phyloP scores from a whole-genome alignment of 768 basidiomycete species.

The Lactarius hengduanensis region DNA sequence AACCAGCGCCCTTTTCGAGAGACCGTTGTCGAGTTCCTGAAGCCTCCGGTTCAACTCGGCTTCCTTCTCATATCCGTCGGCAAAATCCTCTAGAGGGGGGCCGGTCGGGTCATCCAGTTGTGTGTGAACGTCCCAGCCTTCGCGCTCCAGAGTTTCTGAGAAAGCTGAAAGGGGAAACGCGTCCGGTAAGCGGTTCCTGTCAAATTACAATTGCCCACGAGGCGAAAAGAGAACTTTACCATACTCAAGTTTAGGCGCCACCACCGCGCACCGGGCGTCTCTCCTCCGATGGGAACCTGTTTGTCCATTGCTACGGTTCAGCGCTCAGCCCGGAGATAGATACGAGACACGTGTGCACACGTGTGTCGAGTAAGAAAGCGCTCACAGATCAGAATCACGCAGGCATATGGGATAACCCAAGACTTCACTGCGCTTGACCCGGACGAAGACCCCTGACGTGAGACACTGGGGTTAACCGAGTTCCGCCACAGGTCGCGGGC shows the following conservation, averaged over 20 bases:
- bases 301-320: conserved; percentile 1
- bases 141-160: conserved; percentile 55
- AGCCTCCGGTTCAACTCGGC: conserved; percentile 48
- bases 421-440: conserved; percentile 55
- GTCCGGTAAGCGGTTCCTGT: conserved; percentile 23
- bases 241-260: conserved; percentile 79
- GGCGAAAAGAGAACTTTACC: conserved; percentile 42
- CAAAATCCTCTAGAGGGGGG: conserved; percentile 59
- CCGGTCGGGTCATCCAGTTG: conserved; percentile 61
- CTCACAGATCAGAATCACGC: conserved; percentile 86
- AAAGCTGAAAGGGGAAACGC: conserved; percentile 48
- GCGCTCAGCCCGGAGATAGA: conserved; percentile 8
- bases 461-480: conserved; percentile 58
- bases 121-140: conserved; percentile 75
- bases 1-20: conserved; percentile 72
- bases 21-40: conserved; percentile 50
- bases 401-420: conserved; percentile 86
- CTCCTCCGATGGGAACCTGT: conserved; percentile 90
- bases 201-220: conserved; percentile 3
- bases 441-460: conserved; percentile 45
- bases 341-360: background rate
- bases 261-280: conserved; percentile 89
- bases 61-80: conserved; percentile 53
- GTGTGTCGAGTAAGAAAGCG: conserved; percentile 23
- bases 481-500: conserved; percentile 68